phyloP scores from a whole-genome alignment of 2,329 filamentous ascomycete genomes.

The Xylariaceae sp. region DNA sequence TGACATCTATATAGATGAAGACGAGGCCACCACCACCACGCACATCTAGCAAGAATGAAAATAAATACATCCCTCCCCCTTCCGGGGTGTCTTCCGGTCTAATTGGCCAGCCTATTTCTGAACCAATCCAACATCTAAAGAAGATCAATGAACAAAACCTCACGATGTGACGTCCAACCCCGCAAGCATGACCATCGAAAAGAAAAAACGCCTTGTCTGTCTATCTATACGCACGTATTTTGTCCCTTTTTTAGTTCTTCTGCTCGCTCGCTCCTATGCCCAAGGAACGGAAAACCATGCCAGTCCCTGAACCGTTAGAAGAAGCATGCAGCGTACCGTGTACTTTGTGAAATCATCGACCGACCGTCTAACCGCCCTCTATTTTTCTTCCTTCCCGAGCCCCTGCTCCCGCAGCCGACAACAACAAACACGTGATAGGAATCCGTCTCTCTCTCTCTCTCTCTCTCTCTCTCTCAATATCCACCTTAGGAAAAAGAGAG shows the following conservation, averaged over 20 bases:
- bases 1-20: not conserved
- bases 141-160: slow-evolving; percentile 1
- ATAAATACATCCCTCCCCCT: slow-evolving; percentile 1
- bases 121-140: slow-evolving; percentile 3
- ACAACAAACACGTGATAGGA: not conserved
- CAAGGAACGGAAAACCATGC: not conserved
- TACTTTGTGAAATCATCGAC: slow-evolving; percentile 2
- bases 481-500: too few relatives aligned
- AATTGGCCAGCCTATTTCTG: slow-evolving; percentile 2
- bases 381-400: not conserved
- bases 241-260: too few relatives aligned
- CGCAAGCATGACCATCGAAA: slow-evolving; percentile 11
- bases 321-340: not conserved
- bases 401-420: not conserved
- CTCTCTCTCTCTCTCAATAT: too few relatives aligned
- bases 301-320: not conserved
- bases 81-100: slow-evolving; percentile 7
- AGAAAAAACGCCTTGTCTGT: slow-evolving; percentile 22
- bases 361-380: not conserved
- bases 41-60: slow-evolving; percentile 4
- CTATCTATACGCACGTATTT: slow-evolving; percentile 10
- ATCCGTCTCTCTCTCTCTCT: too few relatives aligned
- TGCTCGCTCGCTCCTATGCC: not conserved
- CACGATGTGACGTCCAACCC: slow-evolving; percentile 1
- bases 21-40: not conserved